These are phyloP conservation scores for Plasmodium yoelii DNA, from an alignment of 169 alveolate species.

Conservation along the genomic window DNA sequence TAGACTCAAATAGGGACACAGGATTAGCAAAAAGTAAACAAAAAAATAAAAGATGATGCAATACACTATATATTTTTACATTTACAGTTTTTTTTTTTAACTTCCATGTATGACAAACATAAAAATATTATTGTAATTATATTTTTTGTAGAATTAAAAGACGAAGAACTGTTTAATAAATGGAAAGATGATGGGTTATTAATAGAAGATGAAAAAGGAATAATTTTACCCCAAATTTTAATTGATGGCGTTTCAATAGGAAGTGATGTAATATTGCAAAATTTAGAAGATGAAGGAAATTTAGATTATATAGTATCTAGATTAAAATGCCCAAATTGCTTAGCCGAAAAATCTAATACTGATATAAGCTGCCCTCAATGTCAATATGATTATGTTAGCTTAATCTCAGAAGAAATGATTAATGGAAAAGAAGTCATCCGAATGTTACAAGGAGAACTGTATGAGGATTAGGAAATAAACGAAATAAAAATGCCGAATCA, in stretches of 20 bases:
- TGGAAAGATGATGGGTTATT: slow-evolving; percentile 88
- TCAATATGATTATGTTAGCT: slow-evolving; percentile 69
- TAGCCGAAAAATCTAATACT: slow-evolving; percentile 78
- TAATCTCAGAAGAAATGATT: slow-evolving; percentile 78
- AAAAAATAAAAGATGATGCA: not conserved
- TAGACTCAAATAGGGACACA: slow-evolving; percentile 90
- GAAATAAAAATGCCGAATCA: not conserved
- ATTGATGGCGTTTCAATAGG: slow-evolving; percentile 90
- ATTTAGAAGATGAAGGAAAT: slow-evolving; percentile 92
- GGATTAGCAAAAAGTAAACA: slow-evolving; percentile 86
- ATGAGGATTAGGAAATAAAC: slow-evolving; percentile 24
- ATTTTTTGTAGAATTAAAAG: slow-evolving; percentile 81
- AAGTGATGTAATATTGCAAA: slow-evolving; percentile 86
- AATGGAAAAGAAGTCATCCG: slow-evolving; percentile 76
- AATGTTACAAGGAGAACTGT: slow-evolving; percentile 78
- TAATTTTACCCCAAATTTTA: slow-evolving; percentile 88
- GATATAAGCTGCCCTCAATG: slow-evolving; percentile 79
- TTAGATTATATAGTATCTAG: slow-evolving; percentile 82
- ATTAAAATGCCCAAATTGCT: slow-evolving; percentile 82
- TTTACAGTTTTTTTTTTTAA: too few species aligned
- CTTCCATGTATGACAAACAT: not conserved
- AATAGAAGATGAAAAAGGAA: slow-evolving; percentile 76
- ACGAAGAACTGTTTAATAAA: slow-evolving; percentile 83
- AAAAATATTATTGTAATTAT: not conserved
- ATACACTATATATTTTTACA: too few species aligned